Conservation (phyloP, 495 filamentous ascomycete genomes). For the Penicillium subrubescens region DNA sequence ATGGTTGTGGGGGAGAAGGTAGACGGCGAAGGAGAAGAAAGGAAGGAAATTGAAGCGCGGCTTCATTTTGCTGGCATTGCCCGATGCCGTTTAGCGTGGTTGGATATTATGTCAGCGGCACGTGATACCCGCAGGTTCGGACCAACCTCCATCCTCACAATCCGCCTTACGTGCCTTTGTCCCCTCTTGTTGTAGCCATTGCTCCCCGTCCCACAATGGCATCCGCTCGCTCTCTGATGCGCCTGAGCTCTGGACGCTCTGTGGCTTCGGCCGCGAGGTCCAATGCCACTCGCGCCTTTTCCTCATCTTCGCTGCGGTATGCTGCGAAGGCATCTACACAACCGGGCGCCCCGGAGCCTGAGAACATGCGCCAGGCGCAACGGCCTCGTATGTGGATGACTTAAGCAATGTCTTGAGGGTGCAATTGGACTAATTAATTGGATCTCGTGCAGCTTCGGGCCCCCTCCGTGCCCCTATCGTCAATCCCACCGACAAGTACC, state of each 20-base stretch:
- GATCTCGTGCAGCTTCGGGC: constrained; percentile 47
- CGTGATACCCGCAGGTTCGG: constrained; percentile 28
- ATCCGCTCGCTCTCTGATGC: constrained; percentile 64
- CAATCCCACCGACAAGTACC: constrained; percentile 91
- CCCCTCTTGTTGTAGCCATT: constrained; percentile 31
- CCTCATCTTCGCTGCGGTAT: constrained; percentile 54
- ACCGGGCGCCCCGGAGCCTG: constrained; percentile 39
- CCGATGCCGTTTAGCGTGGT: constrained; percentile 22
- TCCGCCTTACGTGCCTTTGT: constrained; percentile 35
- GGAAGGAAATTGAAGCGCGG: constrained; percentile 44
- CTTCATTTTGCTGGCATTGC: constrained; percentile 47
- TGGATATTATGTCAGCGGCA: constrained; percentile 31
- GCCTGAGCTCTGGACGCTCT: constrained; percentile 63
- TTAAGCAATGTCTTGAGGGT: neutral
- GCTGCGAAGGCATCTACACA: constrained; percentile 55
- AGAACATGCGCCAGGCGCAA: constrained; percentile 69
- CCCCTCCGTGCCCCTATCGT: constrained; percentile 76
- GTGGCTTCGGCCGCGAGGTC: constrained; percentile 60
- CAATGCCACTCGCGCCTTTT: constrained; percentile 56
- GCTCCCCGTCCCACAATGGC: constrained; percentile 42
- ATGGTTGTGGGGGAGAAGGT: constrained; percentile 25
- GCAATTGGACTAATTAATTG: constrained; percentile 27
- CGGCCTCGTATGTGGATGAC: constrained; percentile 56
- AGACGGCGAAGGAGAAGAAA: constrained; percentile 31
- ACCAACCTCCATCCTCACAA: constrained; percentile 38